phyloP scores from a whole-genome alignment of 2,329 filamentous ascomycete species.

The Beauveria sp. region DNA sequence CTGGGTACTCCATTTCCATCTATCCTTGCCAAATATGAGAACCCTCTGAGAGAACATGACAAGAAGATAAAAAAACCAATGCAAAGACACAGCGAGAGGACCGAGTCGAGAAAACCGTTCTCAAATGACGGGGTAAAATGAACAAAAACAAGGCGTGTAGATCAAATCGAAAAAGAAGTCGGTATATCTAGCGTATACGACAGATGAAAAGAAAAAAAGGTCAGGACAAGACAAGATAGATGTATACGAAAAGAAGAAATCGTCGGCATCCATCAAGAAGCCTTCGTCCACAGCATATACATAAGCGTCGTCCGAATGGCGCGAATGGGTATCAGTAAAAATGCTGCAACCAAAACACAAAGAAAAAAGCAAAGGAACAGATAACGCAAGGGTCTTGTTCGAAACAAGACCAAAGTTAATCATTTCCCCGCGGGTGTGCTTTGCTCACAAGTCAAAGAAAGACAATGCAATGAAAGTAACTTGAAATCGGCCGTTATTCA shows the following conservation, averaged over 20 bases:
- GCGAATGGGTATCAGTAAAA: conserved; percentile 9
- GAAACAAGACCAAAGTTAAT: not conserved
- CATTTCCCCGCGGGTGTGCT: not conserved
- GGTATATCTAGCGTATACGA: no score
- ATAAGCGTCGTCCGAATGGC: conserved; percentile 5
- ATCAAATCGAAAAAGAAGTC: no score
- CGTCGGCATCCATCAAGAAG: not conserved
- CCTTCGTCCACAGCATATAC: conserved; percentile 6
- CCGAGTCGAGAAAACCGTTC: no score
- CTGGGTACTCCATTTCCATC: not conserved
- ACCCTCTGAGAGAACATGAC: no score
- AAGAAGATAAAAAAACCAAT: not conserved
- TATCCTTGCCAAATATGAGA: not conserved
- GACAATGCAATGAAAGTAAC: not conserved
- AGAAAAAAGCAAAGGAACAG: not conserved
- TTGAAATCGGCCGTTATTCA: conserved; percentile 3
- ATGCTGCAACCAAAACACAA: not conserved
- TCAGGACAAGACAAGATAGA: not conserved
- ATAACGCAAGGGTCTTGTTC: not conserved
- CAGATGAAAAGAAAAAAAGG: not conserved
- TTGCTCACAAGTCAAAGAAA: not conserved
- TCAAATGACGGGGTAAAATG: no score
- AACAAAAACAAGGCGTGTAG: no score
- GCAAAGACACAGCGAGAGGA: no score
- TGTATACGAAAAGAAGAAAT: not conserved